phyloP scores from a whole-genome alignment of 371 early-diverging fungal genomes.

The Smittium culicis region DNA sequence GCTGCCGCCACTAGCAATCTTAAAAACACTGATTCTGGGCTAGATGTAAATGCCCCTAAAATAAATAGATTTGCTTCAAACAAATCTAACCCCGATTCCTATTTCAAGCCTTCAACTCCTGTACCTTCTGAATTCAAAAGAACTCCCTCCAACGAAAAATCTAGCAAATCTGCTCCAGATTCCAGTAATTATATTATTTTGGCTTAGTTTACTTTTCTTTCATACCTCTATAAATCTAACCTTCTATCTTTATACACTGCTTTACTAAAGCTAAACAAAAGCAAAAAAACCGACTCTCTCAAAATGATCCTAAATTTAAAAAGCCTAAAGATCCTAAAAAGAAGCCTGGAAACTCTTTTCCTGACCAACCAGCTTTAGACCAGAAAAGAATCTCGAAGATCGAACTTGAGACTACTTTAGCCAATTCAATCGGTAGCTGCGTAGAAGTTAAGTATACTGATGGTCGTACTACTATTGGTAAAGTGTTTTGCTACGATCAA shows the following conservation, averaged over 20 bases:
- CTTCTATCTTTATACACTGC: neutral
- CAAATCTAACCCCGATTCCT: neutral
- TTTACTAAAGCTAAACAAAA: neutral
- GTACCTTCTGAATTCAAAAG: neutral
- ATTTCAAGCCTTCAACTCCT: neutral
- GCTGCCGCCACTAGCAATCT: neutral
- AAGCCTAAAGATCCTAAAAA: neutral
- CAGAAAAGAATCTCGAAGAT: neutral
- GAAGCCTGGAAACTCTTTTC: neutral
- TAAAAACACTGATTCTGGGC: neutral
- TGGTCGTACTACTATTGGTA: conserved; percentile 16
- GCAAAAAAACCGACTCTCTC: neutral
- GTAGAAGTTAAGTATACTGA: conserved; percentile 18
- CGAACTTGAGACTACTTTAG: neutral
- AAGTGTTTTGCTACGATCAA: conserved; percentile 25
- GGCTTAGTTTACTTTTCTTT: neutral
- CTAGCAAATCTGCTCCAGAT: neutral
- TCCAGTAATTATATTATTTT: neutral
- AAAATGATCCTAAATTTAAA: neutral
- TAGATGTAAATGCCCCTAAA: neutral
- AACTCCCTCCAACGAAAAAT: neutral
- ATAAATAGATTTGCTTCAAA: neutral
- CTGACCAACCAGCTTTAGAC: neutral
- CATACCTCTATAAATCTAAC: neutral
- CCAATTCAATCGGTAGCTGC: conserved; percentile 9